Evolutionary conservation across 805 yeast genomes (phyloP).

Genomic region (Candida rishiriensis): DNA sequence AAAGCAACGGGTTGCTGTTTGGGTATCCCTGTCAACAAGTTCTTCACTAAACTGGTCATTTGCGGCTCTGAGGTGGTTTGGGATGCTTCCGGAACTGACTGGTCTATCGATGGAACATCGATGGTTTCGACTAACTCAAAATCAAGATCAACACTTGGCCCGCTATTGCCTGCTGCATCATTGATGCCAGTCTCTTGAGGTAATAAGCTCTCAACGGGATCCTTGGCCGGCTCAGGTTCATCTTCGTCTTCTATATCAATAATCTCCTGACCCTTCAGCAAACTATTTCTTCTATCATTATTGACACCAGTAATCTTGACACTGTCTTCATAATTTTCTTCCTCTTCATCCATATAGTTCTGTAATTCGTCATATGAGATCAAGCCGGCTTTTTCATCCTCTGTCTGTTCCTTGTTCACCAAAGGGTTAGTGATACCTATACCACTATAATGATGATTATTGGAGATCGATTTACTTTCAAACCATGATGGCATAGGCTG

Average conservation of each 20-base stretch:
- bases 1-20: conserved; percentile 9
- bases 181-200: no score
- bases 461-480: conserved; percentile 1
- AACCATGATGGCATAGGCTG: conserved; percentile 23
- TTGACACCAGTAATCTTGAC: not conserved
- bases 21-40: not conserved
- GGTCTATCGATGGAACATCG: not conserved
- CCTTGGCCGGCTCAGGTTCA: not conserved
- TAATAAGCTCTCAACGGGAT: not conserved
- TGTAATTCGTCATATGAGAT: conserved; percentile 48
- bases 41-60: not conserved
- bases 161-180: not conserved
- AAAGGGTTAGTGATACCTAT: not conserved
- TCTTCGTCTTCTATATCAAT: not conserved
- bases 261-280: not conserved
- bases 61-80: not conserved
- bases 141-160: conserved; percentile 9
- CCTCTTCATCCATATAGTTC: conserved; percentile 19
- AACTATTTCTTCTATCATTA: no score
- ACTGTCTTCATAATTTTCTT: not conserved
- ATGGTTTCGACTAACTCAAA: conserved; percentile 10
- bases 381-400: conserved; percentile 45
- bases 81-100: not conserved
- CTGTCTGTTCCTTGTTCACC: conserved; percentile 16
- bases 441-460: conserved; percentile 2